Evolutionary conservation across 1,284 basidiomycete genomes (phyloP).

Genomic region (Ustilago nuda): DNA sequence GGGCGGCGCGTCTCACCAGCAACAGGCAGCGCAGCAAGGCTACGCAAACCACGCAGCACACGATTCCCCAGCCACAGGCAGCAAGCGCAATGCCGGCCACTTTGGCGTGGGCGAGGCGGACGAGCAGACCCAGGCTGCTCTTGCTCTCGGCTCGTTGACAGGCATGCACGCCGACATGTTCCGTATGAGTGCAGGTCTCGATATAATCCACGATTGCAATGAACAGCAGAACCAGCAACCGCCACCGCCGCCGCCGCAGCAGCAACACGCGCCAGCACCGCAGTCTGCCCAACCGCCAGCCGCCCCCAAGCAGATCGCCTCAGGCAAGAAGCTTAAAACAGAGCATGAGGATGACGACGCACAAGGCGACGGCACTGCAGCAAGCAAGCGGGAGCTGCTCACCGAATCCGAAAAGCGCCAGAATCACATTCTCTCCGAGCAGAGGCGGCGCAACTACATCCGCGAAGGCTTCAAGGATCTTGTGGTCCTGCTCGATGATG

Average conservation of each 20-base stretch:
- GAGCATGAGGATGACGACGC: conserved; percentile 52
- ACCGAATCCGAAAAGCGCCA: conserved; percentile 63
- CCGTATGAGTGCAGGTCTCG: conserved; percentile 49
- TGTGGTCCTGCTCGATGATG: conserved; percentile 65
- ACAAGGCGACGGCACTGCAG: conserved; percentile 12
- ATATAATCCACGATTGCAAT: conserved; percentile 16
- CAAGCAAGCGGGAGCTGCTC: conserved; percentile 53
- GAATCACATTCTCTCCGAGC: conserved; percentile 66
- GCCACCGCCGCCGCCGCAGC: neutral
- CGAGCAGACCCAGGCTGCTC: conserved; percentile 47
- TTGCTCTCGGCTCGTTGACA: conserved; percentile 40
- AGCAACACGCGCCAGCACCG: conserved; percentile 11
- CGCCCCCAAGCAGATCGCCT: conserved; percentile 11
- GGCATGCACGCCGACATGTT: conserved; percentile 56
- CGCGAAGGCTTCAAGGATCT: conserved; percentile 67
- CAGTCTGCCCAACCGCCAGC: conserved; percentile 17
- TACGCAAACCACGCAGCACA: conserved; percentile 31
- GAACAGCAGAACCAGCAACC: neutral
- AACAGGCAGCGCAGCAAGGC: conserved; percentile 15
- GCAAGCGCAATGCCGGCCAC: conserved; percentile 44
- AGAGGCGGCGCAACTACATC: conserved; percentile 66
- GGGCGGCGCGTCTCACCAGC: conserved; percentile 14
- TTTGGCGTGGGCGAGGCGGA: conserved; percentile 36
- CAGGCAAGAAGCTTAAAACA: conserved; percentile 57
- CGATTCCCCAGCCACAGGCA: conserved; percentile 36